phyloP scores from a whole-genome alignment of 2,329 filamentous ascomycete species.

The Aspergillus uvarum region DNA sequence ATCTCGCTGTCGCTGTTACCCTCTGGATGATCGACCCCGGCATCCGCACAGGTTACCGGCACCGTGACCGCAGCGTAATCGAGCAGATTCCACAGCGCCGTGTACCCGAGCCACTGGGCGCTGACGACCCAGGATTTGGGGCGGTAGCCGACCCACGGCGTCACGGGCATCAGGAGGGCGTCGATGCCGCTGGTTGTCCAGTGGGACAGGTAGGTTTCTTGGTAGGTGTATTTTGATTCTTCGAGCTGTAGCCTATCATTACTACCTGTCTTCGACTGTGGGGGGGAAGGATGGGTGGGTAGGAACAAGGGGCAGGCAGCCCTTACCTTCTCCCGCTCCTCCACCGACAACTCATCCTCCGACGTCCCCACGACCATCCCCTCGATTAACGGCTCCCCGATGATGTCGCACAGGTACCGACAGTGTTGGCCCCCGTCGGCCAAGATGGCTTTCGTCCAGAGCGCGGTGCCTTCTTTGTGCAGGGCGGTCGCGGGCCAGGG shows the following conservation, averaged over 20 bases:
- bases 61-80: conserved; percentile 36
- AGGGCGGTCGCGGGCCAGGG: conserved; percentile 32
- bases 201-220: conserved; percentile 22
- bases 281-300: no score
- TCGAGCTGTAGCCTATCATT: conserved; percentile 15
- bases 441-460: conserved; percentile 32
- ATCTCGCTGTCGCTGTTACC: no score
- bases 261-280: no score
- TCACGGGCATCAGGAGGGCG: conserved; percentile 30
- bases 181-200: conserved; percentile 31
- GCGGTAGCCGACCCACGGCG: conserved; percentile 30
- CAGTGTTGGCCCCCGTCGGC: conserved; percentile 34
- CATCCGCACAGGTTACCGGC: conserved; percentile 47
- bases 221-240: conserved; percentile 21
- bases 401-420: conserved; percentile 24
- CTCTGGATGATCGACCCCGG: conserved; percentile 26
- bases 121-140: conserved; percentile 32
- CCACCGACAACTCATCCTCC: conserved; percentile 21
- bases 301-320: not conserved
- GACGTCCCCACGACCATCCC: conserved; percentile 35
- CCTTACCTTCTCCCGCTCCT: conserved; percentile 24
- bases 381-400: conserved; percentile 31
- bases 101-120: conserved; percentile 37
- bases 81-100: conserved; percentile 37
- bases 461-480: conserved; percentile 23